Percentiles rank a stretch among this genome's conserved stretches.
Evolutionary conservation across 2,329 filamentous ascomycete genomes (phyloP).

Genomic region (Raffaelea ambrosiae): DNA sequence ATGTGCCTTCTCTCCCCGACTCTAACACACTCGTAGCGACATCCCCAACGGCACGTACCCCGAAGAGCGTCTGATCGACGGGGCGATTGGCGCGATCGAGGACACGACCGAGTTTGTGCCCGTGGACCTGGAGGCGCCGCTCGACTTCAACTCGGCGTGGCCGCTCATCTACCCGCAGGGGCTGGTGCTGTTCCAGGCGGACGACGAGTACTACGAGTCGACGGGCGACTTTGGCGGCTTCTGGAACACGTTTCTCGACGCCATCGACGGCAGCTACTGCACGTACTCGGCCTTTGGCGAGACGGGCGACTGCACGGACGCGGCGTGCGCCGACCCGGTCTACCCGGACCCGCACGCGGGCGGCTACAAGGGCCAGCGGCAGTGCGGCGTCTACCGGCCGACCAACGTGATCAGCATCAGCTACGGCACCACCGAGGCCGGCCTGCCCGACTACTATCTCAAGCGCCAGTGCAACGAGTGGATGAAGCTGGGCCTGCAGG

Average conservation of each 20-base stretch:
- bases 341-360: constrained; percentile 37
- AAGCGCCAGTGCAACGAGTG: constrained; percentile 41
- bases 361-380: constrained; percentile 37
- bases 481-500: constrained; percentile 42
- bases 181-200: constrained; percentile 22
- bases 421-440: constrained; percentile 45
- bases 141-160: constrained; percentile 39
- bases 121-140: constrained; percentile 36
- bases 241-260: constrained; percentile 33
- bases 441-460: constrained; percentile 45
- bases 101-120: constrained; percentile 1
- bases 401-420: constrained; percentile 50
- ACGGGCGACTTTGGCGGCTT: constrained; percentile 12
- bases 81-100: constrained; percentile 13
- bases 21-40: too few species aligned
- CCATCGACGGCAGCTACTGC: constrained; percentile 43
- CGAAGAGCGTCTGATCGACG: constrained; percentile 16
- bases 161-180: constrained; percentile 43
- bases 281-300: constrained; percentile 35
- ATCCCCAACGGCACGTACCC: constrained; percentile 23
- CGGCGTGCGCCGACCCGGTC: constrained; percentile 32
- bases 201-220: constrained; percentile 19
- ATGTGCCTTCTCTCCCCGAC: too few species aligned
- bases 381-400: constrained; percentile 31
- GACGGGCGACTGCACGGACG: constrained; percentile 29